Evolutionary conservation across 2,329 filamentous ascomycete species (phyloP), one percentile per base, ranked within the genome.

Genomic region (Trichoderma arundinaceum): DNA sequence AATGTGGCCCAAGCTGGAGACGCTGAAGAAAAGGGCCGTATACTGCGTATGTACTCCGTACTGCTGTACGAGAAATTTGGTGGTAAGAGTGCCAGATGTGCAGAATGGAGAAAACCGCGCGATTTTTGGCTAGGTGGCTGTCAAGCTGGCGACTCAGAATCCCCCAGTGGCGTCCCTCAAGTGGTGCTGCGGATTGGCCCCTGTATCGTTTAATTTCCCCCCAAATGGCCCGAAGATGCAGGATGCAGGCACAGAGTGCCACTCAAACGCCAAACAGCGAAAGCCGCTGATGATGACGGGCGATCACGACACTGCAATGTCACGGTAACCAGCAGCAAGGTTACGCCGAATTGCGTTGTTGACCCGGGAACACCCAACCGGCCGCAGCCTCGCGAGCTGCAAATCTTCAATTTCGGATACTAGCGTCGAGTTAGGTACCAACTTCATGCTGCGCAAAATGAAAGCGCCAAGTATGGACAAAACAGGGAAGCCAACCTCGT

Each of bases 1-100:
- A 65, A 51, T 58, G 52, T 65, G 62, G 62, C 53, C 62, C 52
- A 44, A 43, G 53, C 62, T 65, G 52, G 62, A 58, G 62, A 59
- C 53, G 2, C 44, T 51, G 43, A 49, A 35, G 44, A 65, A 65
- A 65, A 65, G 62, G 62, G 62, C 62, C 62, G 62, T 65, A 65
- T 65, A 56, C 53, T n/a, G 53, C 10, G 33, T 32, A 49, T 15
- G 53, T 58, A 6, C 62, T 64, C 52, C 61, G 52, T 46, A 12
- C 39, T 53, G 22, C 46, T 39, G 28, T 10, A 53, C 58, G 28
- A 46, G 49, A 17, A 53, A 52, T 32, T 33, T 62, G 38, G 48
- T 62, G 49, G 48, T 54, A 35, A 60, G 44, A 59, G 28, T 48
- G 43, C 39, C 53, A 17, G 35, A 22, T n/a, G 38, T 43, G 17